phyloP scores from a whole-genome alignment of 2,329 filamentous ascomycete species.

The Plenodomus biglobosus region DNA sequence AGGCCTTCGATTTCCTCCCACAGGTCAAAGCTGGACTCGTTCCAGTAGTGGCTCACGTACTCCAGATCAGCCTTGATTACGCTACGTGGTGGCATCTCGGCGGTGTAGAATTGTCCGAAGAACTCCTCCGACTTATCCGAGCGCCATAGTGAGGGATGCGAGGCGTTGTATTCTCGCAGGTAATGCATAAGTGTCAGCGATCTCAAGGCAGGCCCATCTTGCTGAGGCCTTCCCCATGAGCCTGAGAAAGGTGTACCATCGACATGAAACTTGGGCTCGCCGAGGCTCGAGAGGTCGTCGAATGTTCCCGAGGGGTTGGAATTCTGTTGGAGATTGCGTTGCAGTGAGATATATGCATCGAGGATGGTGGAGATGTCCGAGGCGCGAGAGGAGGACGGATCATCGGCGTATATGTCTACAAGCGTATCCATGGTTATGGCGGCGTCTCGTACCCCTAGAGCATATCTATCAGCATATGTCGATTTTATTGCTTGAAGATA shows the following conservation, averaged over 20 bases:
- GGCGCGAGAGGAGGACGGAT: slow-evolving; percentile 30
- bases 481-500: neutral
- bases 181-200: slow-evolving; percentile 48
- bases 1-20: slow-evolving; percentile 51
- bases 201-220: slow-evolving; percentile 49
- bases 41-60: slow-evolving; percentile 49
- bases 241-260: slow-evolving; percentile 42
- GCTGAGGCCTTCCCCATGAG: slow-evolving; percentile 49
- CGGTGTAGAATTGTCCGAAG: slow-evolving; percentile 43
- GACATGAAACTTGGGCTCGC: slow-evolving; percentile 49
- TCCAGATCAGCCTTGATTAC: slow-evolving; percentile 51
- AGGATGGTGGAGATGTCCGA: slow-evolving; percentile 34
- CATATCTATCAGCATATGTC: slow-evolving; percentile 6
- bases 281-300: slow-evolving; percentile 42
- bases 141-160: slow-evolving; percentile 43
- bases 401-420: slow-evolving; percentile 44
- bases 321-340: slow-evolving; percentile 44
- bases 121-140: slow-evolving; percentile 28
- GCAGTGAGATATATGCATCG: slow-evolving; percentile 37
- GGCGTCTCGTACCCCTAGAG: slow-evolving; percentile 48
- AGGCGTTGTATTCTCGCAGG: slow-evolving; percentile 45
- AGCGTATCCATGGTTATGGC: slow-evolving; percentile 48
- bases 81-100: slow-evolving; percentile 40
- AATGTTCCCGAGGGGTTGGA: slow-evolving; percentile 44
- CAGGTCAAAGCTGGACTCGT: slow-evolving; percentile 47